Percentiles rank a stretch among this genome's conserved stretches.
phyloP scores from a whole-genome alignment of 768 basidiomycete species.

The Pleurotus citrinopileatus region DNA sequence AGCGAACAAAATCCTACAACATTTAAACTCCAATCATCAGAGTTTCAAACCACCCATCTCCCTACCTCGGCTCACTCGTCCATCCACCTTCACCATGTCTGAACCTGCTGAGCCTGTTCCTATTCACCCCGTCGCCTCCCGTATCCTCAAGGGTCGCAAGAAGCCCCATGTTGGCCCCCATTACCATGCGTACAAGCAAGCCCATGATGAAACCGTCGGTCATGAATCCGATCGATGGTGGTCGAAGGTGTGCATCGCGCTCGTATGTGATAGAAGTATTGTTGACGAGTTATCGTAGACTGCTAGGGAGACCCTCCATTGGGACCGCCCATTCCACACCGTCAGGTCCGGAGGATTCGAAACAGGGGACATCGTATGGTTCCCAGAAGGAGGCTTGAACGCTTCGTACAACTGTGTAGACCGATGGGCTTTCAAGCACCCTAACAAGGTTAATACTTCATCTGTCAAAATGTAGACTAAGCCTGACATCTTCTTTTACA shows the following conservation, averaged over 20 bases:
- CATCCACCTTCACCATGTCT: conserved; percentile 31
- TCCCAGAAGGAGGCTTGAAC: conserved; percentile 91
- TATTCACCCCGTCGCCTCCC: conserved; percentile 75
- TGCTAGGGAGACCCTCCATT: conserved; percentile 76
- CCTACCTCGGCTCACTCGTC: background rate
- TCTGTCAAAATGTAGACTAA: background rate
- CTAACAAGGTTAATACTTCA: conserved; percentile 56
- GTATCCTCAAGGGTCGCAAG: conserved; percentile 59
- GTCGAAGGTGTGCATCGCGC: conserved; percentile 57
- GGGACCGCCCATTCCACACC: conserved; percentile 88
- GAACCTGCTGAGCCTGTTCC: conserved; percentile 30
- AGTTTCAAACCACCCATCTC: background rate
- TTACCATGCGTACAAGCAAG: conserved; percentile 66
- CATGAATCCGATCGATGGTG: conserved; percentile 84
- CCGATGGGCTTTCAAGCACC: conserved; percentile 89
- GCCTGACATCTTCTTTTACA: conserved; percentile 24
- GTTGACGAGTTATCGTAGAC: conserved; percentile 32
- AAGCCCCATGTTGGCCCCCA: conserved; percentile 79
- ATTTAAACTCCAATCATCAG: conserved; percentile 7
- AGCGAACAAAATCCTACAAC: background rate
- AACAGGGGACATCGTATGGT: conserved; percentile 90
- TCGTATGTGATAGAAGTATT: background rate
- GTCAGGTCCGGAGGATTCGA: conserved; percentile 82
- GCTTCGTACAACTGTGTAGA: conserved; percentile 98
- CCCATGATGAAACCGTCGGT: conserved; percentile 73